A percentile compares a stretch with the other conserved stretches of the same genome.
These are phyloP conservation scores for Primulina eburnea DNA, from an alignment of 257 asterid genomes.

Conservation along the genomic window DNA sequence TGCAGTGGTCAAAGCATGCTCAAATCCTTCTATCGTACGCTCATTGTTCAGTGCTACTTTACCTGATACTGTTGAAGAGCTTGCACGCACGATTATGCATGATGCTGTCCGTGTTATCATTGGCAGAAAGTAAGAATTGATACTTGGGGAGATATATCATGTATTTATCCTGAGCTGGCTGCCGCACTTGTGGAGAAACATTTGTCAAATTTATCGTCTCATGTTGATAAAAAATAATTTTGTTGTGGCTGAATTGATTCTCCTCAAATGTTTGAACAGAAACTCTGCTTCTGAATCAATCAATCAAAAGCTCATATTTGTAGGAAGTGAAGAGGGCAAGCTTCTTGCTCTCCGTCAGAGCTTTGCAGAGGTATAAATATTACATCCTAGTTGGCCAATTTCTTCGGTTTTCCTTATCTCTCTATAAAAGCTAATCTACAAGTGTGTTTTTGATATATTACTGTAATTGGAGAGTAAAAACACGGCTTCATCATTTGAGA, in stretches of 20 bases:
- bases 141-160: not conserved
- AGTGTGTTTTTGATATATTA: not conserved
- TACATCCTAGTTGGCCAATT: not conserved
- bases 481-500: conserved; percentile 8
- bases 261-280: conserved; percentile 38
- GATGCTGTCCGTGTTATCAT: conserved; percentile 84
- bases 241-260: conserved; percentile 3
- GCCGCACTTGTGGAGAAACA: not conserved
- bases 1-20: conserved; percentile 91
- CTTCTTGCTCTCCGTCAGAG: conserved; percentile 88
- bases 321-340: conserved; percentile 98
- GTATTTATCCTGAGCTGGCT: not conserved
- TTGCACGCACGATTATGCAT: conserved; percentile 94
- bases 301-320: conserved; percentile 76
- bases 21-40: conserved; percentile 82
- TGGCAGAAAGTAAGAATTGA: conserved; percentile 71
- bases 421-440: not conserved
- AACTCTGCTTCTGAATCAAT: conserved; percentile 83
- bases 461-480: not conserved
- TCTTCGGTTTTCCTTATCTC: not conserved
- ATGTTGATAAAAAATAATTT: not conserved
- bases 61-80: conserved; percentile 87
- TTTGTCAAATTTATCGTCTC: not conserved
- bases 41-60: conserved; percentile 89
- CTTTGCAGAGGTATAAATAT: conserved; percentile 65